Conservation (phyloP, 2,329 filamentous ascomycete genomes). For the Torrubiella hemipterigena region DNA sequence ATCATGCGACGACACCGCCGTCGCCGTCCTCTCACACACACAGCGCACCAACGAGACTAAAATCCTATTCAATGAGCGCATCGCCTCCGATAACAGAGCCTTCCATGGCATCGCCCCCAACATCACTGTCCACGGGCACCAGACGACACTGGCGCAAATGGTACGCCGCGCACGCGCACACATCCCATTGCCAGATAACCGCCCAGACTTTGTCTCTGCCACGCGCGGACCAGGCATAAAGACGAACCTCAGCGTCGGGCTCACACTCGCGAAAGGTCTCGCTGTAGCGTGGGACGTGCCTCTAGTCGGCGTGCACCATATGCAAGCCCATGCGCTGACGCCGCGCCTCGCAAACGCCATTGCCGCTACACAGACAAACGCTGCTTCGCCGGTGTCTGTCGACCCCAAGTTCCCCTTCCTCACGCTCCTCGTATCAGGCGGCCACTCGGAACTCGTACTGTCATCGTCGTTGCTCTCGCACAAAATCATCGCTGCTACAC, state of each 20-base stretch:
- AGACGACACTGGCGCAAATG: slow-evolving; percentile 54
- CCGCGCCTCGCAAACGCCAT: slow-evolving; percentile 63
- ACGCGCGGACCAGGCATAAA: slow-evolving; percentile 88
- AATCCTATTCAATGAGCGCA: slow-evolving; percentile 67
- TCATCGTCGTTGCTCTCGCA: slow-evolving; percentile 60
- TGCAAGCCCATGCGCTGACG: slow-evolving; percentile 93
- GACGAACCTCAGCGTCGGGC: slow-evolving; percentile 62
- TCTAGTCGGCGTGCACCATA: slow-evolving; percentile 81
- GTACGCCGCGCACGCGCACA: slow-evolving; percentile 48
- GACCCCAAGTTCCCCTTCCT: slow-evolving; percentile 68
- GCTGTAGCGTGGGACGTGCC: slow-evolving; percentile 74
- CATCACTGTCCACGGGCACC: slow-evolving; percentile 64
- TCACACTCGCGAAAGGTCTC: slow-evolving; percentile 80
- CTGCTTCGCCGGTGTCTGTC: not conserved
- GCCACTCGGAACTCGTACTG: slow-evolving; percentile 77
- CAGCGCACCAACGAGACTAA: slow-evolving; percentile 25
- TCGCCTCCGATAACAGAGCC: slow-evolving; percentile 66
- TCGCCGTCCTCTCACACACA: slow-evolving; percentile 61
- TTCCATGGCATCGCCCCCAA: slow-evolving; percentile 74
- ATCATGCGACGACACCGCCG: slow-evolving; percentile 87
- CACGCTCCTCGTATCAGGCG: slow-evolving; percentile 80
- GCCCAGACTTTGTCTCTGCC: slow-evolving; percentile 74
- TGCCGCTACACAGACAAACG: slow-evolving; percentile 14
- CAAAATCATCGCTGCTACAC: slow-evolving; percentile 56
- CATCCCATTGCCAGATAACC: slow-evolving; percentile 24